Percentiles rank a stretch among this genome's conserved stretches.
Conservation (phyloP, 75 land plant genomes). For the Cryptomeria japonica region DNA sequence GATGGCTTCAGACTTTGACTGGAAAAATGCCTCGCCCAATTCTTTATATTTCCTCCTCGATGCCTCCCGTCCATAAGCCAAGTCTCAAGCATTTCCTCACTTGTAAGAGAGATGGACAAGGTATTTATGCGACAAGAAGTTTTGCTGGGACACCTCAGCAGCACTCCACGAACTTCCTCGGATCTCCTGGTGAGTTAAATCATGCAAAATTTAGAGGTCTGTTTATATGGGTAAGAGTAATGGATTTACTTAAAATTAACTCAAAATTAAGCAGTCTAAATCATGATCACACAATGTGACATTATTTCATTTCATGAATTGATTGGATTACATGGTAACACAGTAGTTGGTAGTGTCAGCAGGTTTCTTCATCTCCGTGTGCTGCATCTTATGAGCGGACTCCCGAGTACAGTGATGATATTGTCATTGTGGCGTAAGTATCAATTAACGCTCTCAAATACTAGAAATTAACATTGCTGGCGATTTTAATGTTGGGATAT, state of each 20-base stretch:
- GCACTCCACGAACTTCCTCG: background rate
- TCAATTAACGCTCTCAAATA: background rate
- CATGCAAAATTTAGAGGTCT: background rate
- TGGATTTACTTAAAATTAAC: too few relatives aligned
- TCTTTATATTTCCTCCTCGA: too few relatives aligned
- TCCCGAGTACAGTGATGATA: slow-evolving; percentile 2
- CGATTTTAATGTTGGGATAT: background rate
- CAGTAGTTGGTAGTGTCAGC: slow-evolving; percentile 1
- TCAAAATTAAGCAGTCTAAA: too few relatives aligned
- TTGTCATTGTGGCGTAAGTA: slow-evolving; percentile 26
- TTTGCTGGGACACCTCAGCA: slow-evolving; percentile 60
- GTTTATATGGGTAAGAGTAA: too few relatives aligned
- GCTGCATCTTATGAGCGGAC: slow-evolving; percentile 5
- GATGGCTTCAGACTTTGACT: too few relatives aligned
- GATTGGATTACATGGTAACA: background rate
- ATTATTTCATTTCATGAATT: background rate
- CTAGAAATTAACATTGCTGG: background rate
- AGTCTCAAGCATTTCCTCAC: background rate
- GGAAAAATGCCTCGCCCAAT: too few relatives aligned
- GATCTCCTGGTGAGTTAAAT: slow-evolving; percentile 15
- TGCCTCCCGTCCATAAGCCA: too few relatives aligned
- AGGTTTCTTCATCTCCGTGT: slow-evolving; percentile 62
- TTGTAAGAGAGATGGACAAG: slow-evolving; percentile 47
- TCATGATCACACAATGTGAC: too few relatives aligned
- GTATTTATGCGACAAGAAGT: slow-evolving; percentile 61